Evolutionary conservation across 2,329 filamentous ascomycete species (phyloP), one percentile per base, ranked within the genome.

Genomic region (Diaporthe eres): DNA sequence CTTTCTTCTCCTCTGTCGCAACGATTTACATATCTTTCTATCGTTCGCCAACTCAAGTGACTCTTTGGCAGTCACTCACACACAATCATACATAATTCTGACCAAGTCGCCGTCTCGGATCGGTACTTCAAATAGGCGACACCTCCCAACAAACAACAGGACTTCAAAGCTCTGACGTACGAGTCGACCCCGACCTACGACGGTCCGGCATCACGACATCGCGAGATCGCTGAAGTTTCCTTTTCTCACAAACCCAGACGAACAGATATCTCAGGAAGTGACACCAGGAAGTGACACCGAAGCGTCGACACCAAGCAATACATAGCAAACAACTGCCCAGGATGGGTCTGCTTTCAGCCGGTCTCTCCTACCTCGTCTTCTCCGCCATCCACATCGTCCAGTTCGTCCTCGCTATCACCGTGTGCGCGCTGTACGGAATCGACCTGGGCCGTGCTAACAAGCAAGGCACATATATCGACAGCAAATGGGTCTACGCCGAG

Each of bases 401-500:
- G 81, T 92, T 98, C 81, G 89, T 94, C 75, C 88, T 97, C 78
- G 94, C 92, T 19, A 85, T 98, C 75, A 90, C 93, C 1, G 93
- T 97, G 73, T 92, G 93, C 78, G 95, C 94, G 1, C 90, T 98
- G 28, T 98, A 97, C 79, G 94, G 92, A 49, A 85, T 88, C 34
- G 94, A 96, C 81, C 85, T 97, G 8, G 84, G 90, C 76, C 83
- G 84, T 31, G 90, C 91, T 1, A 82, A 85, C 51, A 84, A 90
- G 25, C 82, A 86, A 6, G 82, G 87, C 72, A 86, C 86, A 55
- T 88, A 90, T 77, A 83, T 86, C 2, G 90, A 94, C 81, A 87
- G 90, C 3, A 93, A 92, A 90, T 97, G 94, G 94, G 85, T 92
- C 65, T 98, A 93, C 84, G 95, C 95, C 0, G 90, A 92, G 72